Percentiles rank a stretch among this genome's conserved stretches.
These are phyloP conservation scores for Paraphoma sp. DNA, from an alignment of 2,329 filamentous ascomycete species.

Conservation along the genomic window DNA sequence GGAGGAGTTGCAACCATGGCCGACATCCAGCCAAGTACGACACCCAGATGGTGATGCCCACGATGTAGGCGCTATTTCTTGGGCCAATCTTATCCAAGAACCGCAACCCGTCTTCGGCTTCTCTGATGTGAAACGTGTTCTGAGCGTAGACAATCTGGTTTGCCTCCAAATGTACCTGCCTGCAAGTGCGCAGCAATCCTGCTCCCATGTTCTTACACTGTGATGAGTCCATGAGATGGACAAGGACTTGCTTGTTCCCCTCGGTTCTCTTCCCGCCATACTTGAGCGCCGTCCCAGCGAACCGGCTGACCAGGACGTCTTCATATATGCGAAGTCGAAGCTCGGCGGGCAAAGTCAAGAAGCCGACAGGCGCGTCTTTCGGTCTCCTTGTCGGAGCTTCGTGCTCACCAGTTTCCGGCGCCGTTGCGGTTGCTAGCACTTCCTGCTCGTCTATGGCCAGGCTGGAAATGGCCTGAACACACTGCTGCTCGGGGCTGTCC, in stretches of 20 bases:
- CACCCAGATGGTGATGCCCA: not conserved
- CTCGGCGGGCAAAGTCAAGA: not conserved
- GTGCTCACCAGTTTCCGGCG: not conserved
- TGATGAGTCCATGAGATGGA: not conserved
- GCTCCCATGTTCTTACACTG: not conserved
- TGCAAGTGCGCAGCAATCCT: not conserved
- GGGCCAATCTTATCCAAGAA: not conserved
- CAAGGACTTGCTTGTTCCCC: not conserved
- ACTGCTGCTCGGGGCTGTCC: not conserved
- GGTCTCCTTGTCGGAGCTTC: too few relatives aligned
- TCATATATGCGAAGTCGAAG: not conserved
- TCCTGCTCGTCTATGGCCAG: not conserved
- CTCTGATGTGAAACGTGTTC: not conserved
- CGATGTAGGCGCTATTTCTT: not conserved
- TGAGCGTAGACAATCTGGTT: not conserved
- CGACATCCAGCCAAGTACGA: not conserved
- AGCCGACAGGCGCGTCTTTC: not conserved
- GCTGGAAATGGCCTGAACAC: not conserved
- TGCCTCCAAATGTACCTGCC: not conserved
- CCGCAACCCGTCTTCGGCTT: not conserved
- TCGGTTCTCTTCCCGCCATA: not conserved
- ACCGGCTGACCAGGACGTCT: not conserved
- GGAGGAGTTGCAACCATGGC: not conserved
- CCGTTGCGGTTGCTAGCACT: not conserved
- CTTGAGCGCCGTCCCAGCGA: not conserved